Base-by-base conservation (phyloP, 176 grass and related monocot species). In the Phyllostachys edulis region DNA sequence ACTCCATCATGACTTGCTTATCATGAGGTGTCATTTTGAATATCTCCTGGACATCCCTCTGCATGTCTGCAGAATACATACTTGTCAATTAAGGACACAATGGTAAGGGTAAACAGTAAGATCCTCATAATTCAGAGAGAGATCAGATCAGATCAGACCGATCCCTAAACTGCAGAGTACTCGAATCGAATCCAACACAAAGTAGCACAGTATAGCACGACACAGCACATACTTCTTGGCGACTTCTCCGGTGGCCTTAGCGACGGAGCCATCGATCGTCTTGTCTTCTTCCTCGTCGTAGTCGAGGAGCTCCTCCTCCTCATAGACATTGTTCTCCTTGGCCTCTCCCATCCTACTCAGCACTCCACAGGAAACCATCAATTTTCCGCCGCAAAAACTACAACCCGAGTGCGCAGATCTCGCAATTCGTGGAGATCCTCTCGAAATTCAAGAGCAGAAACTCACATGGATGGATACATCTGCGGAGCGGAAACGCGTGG, bases 11-110 rank as follows among this genome's bases (percentile, higher is more conserved):
- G 36, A 99, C 97, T 65, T 99, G 93, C 81, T 99, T 99, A 73
- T 99, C 97, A 82, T 96, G 97, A 67, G 97, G 97, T 63, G 97
- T 99, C 97, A 96, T 94, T 88, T 99, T 99, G 74, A 99, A 99
- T 29, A 99, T 99, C 85, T 99, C 97, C 82, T 99, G 97, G 13
- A 99, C 97, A 70, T 99, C 97, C 42, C 90, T 99, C 47, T 93
- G 76, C 97, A 99, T 99, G 61, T 96, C 93, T 99, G 88, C 77
- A 94, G 51, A 49, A 81, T 77, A 80, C 39, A 86, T 47, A 68
- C 6, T 80, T 9, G 40, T 76, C 24, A 90, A 64, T 51, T 63
- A 57, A 20, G 29, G 10, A 13, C 14, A 34, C 1, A 46, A 36
- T 16, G 1, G 13, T 57, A 32, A 67, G n/a, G 0, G 1, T 52